Evolutionary conservation across 2,329 filamentous ascomycete species (phyloP).

Genomic region (Lachnellula hyalina): DNA sequence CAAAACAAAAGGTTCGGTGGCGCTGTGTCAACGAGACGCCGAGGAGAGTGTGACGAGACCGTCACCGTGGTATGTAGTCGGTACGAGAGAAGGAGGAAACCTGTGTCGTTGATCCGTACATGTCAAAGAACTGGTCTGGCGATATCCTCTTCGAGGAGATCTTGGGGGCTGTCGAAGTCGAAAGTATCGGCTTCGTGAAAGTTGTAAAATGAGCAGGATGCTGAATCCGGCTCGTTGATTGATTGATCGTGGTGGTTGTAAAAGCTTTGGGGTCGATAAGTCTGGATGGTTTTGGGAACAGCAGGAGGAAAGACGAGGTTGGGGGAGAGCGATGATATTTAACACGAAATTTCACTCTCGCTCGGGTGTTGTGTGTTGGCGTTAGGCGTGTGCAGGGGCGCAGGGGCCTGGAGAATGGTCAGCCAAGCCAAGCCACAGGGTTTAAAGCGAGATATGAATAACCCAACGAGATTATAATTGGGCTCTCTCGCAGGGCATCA

Average conservation of each 20-base stretch:
- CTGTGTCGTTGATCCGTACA: constrained; percentile 33
- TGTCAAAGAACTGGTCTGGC: constrained; percentile 29
- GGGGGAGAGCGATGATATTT: constrained; percentile 15
- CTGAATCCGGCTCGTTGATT: constrained; percentile 15
- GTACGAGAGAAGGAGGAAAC: constrained; percentile 32
- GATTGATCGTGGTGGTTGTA: constrained; percentile 20
- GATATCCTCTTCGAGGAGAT: constrained; percentile 25
- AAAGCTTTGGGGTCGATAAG: constrained; percentile 13
- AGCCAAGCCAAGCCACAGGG: constrained; percentile 11
- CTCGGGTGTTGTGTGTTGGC: constrained; percentile 18
- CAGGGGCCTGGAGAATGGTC: constrained; percentile 9
- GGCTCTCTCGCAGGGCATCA: background rate
- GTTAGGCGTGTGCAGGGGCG: background rate
- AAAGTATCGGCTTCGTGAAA: constrained; percentile 22
- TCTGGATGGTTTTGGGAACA: constrained; percentile 16
- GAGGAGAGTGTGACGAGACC: constrained; percentile 29
- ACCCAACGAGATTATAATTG: constrained; percentile 2
- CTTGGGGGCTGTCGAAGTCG: constrained; percentile 21
- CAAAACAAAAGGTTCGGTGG: constrained; percentile 14
- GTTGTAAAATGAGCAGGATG: constrained; percentile 27
- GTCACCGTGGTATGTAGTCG: constrained; percentile 35
- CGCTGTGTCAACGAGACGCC: constrained; percentile 22
- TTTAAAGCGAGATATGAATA: background rate
- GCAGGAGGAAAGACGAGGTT: constrained; percentile 14
- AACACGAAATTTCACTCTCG: constrained; percentile 13